Conservation (phyloP, 805 yeast genomes). For the Metschnikowia henanensis region DNA sequence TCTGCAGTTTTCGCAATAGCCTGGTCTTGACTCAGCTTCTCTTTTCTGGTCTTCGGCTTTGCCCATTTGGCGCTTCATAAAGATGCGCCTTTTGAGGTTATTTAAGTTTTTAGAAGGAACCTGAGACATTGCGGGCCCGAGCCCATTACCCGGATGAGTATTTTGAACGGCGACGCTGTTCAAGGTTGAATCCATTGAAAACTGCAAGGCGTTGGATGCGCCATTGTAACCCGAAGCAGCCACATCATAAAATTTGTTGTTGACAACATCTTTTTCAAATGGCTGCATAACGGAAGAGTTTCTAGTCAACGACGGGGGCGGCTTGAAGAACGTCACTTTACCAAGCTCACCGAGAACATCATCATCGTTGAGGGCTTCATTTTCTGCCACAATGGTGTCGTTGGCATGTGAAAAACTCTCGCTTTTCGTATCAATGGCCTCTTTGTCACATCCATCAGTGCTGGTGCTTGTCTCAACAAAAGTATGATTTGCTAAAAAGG, state of each 20-base stretch:
- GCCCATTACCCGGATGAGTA: constrained; percentile 45
- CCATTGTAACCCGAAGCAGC: constrained; percentile 46
- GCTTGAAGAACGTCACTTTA: constrained; percentile 24
- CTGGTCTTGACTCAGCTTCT: constrained; percentile 48
- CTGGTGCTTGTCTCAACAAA: constrained; percentile 15
- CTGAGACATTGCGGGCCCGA: constrained; percentile 59
- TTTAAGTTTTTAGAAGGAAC: constrained; percentile 54
- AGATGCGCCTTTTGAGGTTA: constrained; percentile 46
- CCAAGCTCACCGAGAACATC: constrained; percentile 8
- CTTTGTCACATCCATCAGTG: constrained; percentile 14
- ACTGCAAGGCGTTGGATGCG: constrained; percentile 42
- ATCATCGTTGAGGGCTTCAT: constrained; percentile 8
- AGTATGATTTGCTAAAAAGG: neutral
- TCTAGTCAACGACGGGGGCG: constrained; percentile 31
- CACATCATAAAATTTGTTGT: constrained; percentile 43
- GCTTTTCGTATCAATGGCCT: constrained; percentile 7
- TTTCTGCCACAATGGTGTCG: constrained; percentile 15
- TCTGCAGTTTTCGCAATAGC: constrained; percentile 94
- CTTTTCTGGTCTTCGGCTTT: constrained; percentile 22
- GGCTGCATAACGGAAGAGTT: constrained; percentile 42
- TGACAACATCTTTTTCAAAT: constrained; percentile 23
- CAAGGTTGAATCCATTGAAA: constrained; percentile 41
- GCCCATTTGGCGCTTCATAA: constrained; percentile 39
- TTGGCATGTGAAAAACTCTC: constrained; percentile 12
- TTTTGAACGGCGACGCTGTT: constrained; percentile 30